Conservation (phyloP, 1,139 yeast species). For the Pneumocystis murina region DNA sequence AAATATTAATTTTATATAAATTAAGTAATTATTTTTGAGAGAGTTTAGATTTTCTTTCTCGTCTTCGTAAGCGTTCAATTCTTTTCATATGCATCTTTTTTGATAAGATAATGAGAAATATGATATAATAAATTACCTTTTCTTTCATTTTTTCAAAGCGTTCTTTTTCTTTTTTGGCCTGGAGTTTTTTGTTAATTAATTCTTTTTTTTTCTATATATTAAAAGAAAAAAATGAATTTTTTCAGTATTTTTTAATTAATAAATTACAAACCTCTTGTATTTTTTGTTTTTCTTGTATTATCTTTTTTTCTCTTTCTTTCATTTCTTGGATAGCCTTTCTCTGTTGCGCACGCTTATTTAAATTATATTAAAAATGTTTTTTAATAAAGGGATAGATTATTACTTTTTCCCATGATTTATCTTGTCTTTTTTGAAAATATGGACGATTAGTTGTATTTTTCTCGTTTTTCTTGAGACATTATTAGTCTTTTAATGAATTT, state of each 20-base stretch:
- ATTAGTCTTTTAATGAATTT: neutral
- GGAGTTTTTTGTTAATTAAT: neutral
- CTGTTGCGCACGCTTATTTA: neutral
- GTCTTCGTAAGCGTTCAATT: neutral
- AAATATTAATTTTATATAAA: neutral
- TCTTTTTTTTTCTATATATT: neutral
- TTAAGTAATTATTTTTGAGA: neutral
- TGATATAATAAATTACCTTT: neutral
- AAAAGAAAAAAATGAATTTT: neutral
- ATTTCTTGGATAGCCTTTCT: neutral
- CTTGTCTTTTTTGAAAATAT: neutral
- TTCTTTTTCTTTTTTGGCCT: neutral
- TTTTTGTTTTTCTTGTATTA: neutral
- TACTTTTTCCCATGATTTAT: neutral
- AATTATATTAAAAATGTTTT: neutral
- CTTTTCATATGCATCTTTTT: neutral
- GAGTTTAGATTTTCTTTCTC: neutral
- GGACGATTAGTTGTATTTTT: neutral
- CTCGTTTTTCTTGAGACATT: neutral
- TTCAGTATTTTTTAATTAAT: neutral
- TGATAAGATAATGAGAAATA: neutral
- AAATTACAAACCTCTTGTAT: neutral
- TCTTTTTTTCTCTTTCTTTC: neutral
- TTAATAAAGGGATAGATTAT: neutral
- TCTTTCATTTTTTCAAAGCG: neutral